phyloP scores from a whole-genome alignment of 768 basidiomycete genomes.

The Leucocoprinus leucothites region DNA sequence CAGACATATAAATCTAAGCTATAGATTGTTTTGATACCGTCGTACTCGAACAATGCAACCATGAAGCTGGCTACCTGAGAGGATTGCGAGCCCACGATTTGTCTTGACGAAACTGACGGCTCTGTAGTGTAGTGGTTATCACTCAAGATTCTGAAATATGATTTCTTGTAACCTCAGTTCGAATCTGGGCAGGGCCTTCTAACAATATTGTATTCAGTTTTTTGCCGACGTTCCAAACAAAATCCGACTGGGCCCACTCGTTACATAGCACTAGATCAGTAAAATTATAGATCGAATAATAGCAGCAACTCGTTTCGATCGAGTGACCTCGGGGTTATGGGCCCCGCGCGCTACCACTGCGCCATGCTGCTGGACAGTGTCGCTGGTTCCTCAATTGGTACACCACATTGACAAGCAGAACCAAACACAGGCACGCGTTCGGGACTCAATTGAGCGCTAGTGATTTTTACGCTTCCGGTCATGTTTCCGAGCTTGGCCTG shows the following conservation, averaged over 20 bases:
- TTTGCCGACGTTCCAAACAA: no score
- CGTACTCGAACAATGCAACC: no score
- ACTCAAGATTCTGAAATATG: constrained; percentile 29
- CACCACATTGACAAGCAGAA: background rate
- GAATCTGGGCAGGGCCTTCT: constrained; percentile 31
- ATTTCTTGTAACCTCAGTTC: constrained; percentile 36
- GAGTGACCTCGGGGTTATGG: constrained; percentile 65
- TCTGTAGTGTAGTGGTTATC: constrained; percentile 35
- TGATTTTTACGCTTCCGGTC: constrained; percentile 3
- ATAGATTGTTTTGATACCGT: no score
- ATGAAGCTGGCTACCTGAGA: no score
- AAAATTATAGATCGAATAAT: no score
- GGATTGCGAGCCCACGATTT: no score
- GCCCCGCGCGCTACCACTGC: constrained; percentile 58
- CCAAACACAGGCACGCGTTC: background rate
- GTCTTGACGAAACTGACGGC: no score
- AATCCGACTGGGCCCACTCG: no score
- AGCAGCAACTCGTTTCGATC: constrained; percentile 67
- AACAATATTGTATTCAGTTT: background rate
- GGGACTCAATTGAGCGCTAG: background rate
- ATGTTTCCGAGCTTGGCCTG: constrained; percentile 28
- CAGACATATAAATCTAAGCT: constrained; percentile 18
- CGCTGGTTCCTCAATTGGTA: no score
- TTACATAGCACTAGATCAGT: no score
- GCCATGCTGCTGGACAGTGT: constrained; percentile 43